Base-by-base conservation (phyloP, 257 asterid genomes). In the Verbena officinalis region DNA sequence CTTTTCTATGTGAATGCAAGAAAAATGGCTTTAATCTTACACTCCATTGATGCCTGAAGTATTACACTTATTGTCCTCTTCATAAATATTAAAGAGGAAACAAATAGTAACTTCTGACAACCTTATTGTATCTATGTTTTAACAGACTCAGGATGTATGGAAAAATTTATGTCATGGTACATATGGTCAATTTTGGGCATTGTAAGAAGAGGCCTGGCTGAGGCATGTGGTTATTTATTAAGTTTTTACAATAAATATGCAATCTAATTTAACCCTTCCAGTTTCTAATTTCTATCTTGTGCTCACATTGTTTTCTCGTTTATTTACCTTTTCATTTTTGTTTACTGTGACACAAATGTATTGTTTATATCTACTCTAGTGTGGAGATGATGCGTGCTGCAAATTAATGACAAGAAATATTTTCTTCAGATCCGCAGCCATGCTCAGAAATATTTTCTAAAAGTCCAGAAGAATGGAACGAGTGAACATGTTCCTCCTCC, bases 401-500 rank as follows among this genome's bases (percentile, higher is more conserved):
- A 44, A n/a, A 36, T 33, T 22, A 40, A 71, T n/a, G 3, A 24
- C 16, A 9, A 9, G 7, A 16, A 57, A 71, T 7, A 53, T 66
- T 21, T 72, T 64, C 56, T 80, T 77, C 96, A 91, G 98, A 91
- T 91, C 54, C 98, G 96, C 24, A 91, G 98, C 73, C 98, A 91
- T 70, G 96, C 98, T 24, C 98, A 91, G 82, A 91, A 91, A 67
- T 91, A 91, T 74, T 91, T 91, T 77, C 73, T 88, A 66, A 91
- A 86, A 79, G 92, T 91, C 69, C 95, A 86, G 81, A 91, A 91
- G 76, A 88, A 78, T 69, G 98, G 98, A 27, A 75, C 84, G 22
- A 86, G 79, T 31, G 98, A 86, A 61, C 98, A 83, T 72, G 78
- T 91, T 40, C 98, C 98, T 74, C 98, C 98, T 1, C 98, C 96